These are phyloP conservation scores for Lepraria neglecta DNA, from an alignment of 495 filamentous ascomycete species.

Conservation along the genomic window DNA sequence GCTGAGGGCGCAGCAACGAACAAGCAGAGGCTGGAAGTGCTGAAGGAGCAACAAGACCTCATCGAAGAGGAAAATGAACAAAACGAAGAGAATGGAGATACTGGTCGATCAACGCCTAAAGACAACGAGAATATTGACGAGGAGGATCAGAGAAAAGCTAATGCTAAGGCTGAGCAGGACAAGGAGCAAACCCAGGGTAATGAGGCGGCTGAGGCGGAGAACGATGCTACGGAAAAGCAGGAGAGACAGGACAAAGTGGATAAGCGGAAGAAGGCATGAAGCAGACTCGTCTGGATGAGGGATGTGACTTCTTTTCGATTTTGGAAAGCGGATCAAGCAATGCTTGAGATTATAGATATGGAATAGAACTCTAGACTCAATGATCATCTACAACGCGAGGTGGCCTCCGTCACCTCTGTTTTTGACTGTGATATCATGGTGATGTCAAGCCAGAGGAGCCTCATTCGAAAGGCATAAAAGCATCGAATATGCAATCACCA, in stretches of 20 bases:
- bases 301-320: neutral
- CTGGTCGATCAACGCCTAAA: constrained; percentile 51
- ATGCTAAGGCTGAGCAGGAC: constrained; percentile 31
- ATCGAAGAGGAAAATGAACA: constrained; percentile 97
- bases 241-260: constrained; percentile 17
- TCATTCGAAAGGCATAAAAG: too few species aligned
- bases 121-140: constrained; percentile 81
- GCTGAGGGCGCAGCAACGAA: constrained; percentile 97
- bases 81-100: constrained; percentile 64
- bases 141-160: constrained; percentile 27
- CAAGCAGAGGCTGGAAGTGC: constrained; percentile 97
- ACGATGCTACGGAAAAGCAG: constrained; percentile 38
- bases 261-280: neutral
- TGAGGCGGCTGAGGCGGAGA: constrained; percentile 41
- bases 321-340: neutral
- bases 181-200: constrained; percentile 32
- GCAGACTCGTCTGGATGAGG: too few species aligned
- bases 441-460: too few species aligned
- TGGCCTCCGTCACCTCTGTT: neutral
- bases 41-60: constrained; percentile 97
- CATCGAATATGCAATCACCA: too few species aligned
- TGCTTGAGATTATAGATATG: constrained; percentile 1
- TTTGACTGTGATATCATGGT: too few species aligned
- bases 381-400: neutral
- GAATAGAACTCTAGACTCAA: constrained; percentile 17